phyloP scores from a whole-genome alignment of 1,284 basidiomycete genomes.

The Cutaneotrichosporon sp. region DNA sequence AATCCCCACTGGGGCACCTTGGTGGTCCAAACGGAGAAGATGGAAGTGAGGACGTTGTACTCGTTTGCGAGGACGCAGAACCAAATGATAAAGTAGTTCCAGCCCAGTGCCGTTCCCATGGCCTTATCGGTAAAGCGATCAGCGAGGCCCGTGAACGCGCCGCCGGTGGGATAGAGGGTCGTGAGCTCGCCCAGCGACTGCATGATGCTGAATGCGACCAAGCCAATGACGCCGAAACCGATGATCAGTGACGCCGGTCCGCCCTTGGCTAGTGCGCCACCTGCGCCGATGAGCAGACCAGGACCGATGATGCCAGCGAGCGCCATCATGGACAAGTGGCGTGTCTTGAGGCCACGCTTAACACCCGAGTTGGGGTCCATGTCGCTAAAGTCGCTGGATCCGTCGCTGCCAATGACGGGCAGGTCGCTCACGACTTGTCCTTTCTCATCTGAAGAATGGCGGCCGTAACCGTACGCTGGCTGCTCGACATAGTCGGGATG shows the following conservation, averaged over 20 bases:
- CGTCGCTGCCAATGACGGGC: background rate
- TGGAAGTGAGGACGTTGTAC: conserved; percentile 31
- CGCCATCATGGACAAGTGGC: conserved; percentile 40
- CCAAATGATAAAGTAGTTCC: conserved; percentile 36
- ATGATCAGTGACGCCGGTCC: conserved; percentile 31
- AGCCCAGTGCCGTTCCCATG: conserved; percentile 28
- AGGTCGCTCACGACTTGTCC: background rate
- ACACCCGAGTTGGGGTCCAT: conserved; percentile 25
- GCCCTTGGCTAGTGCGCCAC: conserved; percentile 26
- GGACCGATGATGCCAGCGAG: conserved; percentile 34
- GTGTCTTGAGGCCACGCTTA: conserved; percentile 32
- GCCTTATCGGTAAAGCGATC: conserved; percentile 33
- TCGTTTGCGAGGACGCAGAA: conserved; percentile 38
- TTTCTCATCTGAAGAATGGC: background rate
- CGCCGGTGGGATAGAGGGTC: conserved; percentile 29
- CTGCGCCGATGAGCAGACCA: conserved; percentile 30
- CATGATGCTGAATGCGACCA: conserved; percentile 30
- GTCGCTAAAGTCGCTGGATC: conserved; percentile 10
- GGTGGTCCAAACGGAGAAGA: conserved; percentile 23
- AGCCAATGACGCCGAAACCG: conserved; percentile 31
- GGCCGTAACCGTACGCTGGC: background rate
- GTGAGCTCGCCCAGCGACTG: conserved; percentile 33
- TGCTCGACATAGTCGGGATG: background rate
- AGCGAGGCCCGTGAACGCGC: conserved; percentile 29
- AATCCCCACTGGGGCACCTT: conserved; percentile 31